Base-by-base conservation (phyloP, 352 stramenopile genomes). In the Paralagenidium karlingii region DNA sequence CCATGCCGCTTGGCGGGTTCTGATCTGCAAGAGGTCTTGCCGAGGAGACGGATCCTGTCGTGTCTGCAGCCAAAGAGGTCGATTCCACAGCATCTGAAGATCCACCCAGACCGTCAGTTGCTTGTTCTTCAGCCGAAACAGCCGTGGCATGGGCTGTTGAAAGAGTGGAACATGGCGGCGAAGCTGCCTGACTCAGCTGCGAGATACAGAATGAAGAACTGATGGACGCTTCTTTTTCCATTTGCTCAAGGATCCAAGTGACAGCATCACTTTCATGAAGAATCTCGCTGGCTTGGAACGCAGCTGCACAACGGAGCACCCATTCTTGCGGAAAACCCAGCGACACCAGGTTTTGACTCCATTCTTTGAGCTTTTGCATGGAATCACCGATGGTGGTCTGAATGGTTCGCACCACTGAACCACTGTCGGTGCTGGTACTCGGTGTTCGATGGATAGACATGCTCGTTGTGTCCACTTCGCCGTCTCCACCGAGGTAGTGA, bases 241-340 rank as follows among this genome's bases (percentile, higher is more conserved):
- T 94, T 52, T 84, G 61, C 38, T 95, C 79, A 7, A 95, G 71
- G 34, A 95, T 94, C 85, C 85, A 95, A 19, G 61, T 58, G 15
- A 93, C 82, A 5, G 82, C 80, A 15, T 54, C 60, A 21, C 69
- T 83, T 51, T 93, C 79, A 34, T 66, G 58, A 16, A 57, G 51
- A 0, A 49, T 46, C 16, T 61, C 52, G 45, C 26, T 53, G 0
- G 68, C 68, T 50, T 87, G n/a, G n/a, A n/a, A n/a, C n/a, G n/a
- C 69, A 1, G 47, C 39, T 16, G 68, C 76, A 48, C 71, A 91
- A 24, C 55, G 74, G 9, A 55, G 53, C 2, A 68, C 70, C 68
- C 79, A 94, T 25, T 90, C 73, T 3, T 75, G 46, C 1, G 85
- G 80, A 39, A 95, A 91, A 0, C 85, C 83, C n/a, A 94, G 73